These are phyloP conservation scores for Populus nigra DNA, from an alignment of 345 rosid species.

Conservation along the genomic window DNA sequence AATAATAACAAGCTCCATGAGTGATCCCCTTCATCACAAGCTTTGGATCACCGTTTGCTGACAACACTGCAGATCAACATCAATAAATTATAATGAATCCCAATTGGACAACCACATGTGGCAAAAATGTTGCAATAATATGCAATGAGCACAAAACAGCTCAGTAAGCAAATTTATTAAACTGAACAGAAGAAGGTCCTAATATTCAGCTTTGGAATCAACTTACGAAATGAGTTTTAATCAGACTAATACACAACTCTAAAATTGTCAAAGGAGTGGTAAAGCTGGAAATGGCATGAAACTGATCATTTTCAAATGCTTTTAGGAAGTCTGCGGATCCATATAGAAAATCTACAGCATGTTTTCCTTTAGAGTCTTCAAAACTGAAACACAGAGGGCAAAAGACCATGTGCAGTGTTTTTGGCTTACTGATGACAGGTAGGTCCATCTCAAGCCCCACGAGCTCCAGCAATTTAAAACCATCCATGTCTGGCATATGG, in stretches of 20 bases:
- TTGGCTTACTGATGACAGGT: conserved; percentile 68
- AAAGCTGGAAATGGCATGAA: background rate
- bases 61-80: conserved; percentile 25
- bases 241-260: background rate
- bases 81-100: background rate
- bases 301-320: background rate
- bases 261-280: background rate
- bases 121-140: background rate
- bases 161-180: background rate
- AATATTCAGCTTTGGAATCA: background rate
- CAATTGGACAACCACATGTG: background rate
- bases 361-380: background rate
- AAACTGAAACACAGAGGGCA: background rate
- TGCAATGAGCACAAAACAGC: background rate
- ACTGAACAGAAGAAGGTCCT: background rate
- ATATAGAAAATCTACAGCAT: background rate
- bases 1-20: conserved; percentile 40
- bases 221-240: background rate
- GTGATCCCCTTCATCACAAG: conserved; percentile 41
- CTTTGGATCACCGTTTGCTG: conserved; percentile 36
- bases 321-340: background rate
- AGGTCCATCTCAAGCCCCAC: conserved; percentile 87
- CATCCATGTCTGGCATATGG: conserved; percentile 85
- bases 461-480: conserved; percentile 75
- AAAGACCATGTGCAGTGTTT: conserved; percentile 4